phyloP scores from a whole-genome alignment of 139 green algal species.

The Coelastrella sp. region DNA sequence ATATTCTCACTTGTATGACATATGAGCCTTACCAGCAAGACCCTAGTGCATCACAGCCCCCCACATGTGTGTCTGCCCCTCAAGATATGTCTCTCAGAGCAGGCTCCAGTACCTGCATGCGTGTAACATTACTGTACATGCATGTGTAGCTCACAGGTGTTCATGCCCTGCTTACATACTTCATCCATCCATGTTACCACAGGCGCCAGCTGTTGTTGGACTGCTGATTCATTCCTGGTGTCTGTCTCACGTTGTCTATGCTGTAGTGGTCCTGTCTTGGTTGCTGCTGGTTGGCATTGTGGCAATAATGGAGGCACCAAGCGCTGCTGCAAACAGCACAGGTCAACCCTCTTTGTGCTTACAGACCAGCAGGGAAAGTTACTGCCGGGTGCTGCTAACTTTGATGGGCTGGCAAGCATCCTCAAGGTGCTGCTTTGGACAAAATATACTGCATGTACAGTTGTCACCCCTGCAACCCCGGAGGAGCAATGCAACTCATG shows the following conservation, averaged over 20 bases:
- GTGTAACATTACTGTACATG: too few relatives aligned
- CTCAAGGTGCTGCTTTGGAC: slow-evolving; percentile 3
- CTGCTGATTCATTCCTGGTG: too few relatives aligned
- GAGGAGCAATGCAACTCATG: too few relatives aligned
- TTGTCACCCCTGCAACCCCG: too few relatives aligned
- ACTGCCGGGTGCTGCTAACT: slow-evolving; percentile 6
- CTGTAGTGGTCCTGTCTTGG: not conserved
- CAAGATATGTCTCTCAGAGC: too few relatives aligned
- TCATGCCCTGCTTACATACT: too few relatives aligned
- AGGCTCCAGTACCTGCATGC: too few relatives aligned
- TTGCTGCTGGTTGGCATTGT: slow-evolving; percentile 10
- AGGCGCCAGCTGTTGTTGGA: too few relatives aligned
- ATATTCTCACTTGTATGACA: not conserved
- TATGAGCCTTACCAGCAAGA: not conserved
- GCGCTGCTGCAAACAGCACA: slow-evolving; percentile 38
- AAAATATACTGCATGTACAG: too few relatives aligned
- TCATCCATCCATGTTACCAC: too few relatives aligned
- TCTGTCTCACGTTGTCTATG: not conserved
- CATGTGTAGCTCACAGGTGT: too few relatives aligned
- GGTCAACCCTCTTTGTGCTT: not conserved
- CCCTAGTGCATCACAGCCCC: not conserved
- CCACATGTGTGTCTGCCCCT: too few relatives aligned
- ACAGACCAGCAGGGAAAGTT: not conserved
- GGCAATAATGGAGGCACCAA: slow-evolving; percentile 24
- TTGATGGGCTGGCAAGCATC: slow-evolving; percentile 25